Percentiles rank a stretch among this genome's conserved stretches.
Conservation (phyloP, 2,329 filamentous ascomycete genomes). For the Claviceps sorghi region DNA sequence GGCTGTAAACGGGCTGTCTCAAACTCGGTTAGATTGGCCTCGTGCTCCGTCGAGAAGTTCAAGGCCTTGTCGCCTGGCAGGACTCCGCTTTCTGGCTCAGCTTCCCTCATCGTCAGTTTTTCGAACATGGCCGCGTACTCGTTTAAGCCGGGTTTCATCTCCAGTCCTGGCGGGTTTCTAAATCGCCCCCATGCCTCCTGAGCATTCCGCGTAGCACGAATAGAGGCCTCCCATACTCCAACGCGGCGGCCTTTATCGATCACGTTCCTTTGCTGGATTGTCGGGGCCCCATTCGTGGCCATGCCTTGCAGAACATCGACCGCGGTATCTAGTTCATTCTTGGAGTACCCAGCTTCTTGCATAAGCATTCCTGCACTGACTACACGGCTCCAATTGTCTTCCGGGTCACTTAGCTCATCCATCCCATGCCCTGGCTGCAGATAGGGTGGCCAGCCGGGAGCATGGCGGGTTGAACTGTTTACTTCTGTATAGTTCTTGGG, state of each 20-base stretch:
- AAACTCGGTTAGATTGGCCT: slow-evolving; percentile 44
- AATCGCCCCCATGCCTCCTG: slow-evolving; percentile 46
- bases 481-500: slow-evolving; percentile 37
- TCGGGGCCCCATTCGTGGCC: slow-evolving; percentile 34
- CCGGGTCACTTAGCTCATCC: slow-evolving; percentile 36
- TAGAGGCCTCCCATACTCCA: slow-evolving; percentile 38
- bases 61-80: slow-evolving; percentile 48
- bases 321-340: slow-evolving; percentile 30
- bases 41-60: slow-evolving; percentile 22
- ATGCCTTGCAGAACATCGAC: slow-evolving; percentile 40
- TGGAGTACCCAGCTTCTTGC: slow-evolving; percentile 41
- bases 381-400: slow-evolving; percentile 39
- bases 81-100: slow-evolving; percentile 12
- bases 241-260: slow-evolving; percentile 9
- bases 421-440: slow-evolving; percentile 41
- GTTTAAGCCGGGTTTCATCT: slow-evolving; percentile 20
- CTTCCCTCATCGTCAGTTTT: slow-evolving; percentile 31
- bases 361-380: slow-evolving; percentile 38
- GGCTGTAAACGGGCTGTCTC: slow-evolving; percentile 48
- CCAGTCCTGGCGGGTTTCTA: slow-evolving; percentile 21
- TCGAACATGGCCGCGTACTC: slow-evolving; percentile 48
- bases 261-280: slow-evolving; percentile 33
- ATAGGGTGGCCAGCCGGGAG: slow-evolving; percentile 46
- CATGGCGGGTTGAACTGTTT: slow-evolving; percentile 32
- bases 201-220: slow-evolving; percentile 44